Base-by-base conservation (phyloP, 1,284 basidiomycete species). In the Schizophyllum amplum region DNA sequence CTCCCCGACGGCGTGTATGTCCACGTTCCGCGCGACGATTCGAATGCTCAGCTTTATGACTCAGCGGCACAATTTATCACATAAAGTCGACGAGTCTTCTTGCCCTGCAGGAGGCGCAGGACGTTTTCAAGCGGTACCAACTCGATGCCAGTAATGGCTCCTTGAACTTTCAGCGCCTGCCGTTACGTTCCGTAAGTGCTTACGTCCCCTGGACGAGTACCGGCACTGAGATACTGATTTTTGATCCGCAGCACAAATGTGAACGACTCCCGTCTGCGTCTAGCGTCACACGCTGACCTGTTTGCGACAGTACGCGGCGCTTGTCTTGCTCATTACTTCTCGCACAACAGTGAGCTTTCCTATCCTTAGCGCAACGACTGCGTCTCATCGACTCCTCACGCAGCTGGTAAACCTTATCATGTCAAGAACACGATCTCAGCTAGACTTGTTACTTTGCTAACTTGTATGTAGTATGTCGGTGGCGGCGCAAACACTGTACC, bases 291-390 rank as follows among this genome's bases (percentile, higher is more conserved):
- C 47, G 47, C 22, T 49, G 17, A 23, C 47, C 52, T 22, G 27
- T 21, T 22, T 58, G 56, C 52, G 48, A 15, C 52, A 90, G 87
- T 81, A 63, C 80, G 86, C 53, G 87, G 88, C 5, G 70, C 75
- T 2, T 69, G 90, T 17, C 71, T 90, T 51, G 85, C 87, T 5
- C 86, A 88, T 64, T 91, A 91, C 66, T 91, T 90, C 64, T 90
- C 88, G 11, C 88, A 91, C 61, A 91, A 91, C 60, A 81, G 87
- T 89, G 64, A 67, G 83, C 23, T 6, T 42, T 17, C 24, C 51
- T n/a, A n/a, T n/a, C n/a, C n/a, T n/a, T n/a, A n/a, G n/a, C n/a
- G n/a, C n/a, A n/a, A n/a, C n/a, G n/a, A n/a, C n/a, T n/a, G n/a
- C n/a, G n/a, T n/a, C n/a, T 6, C 47, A n/a, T 47, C 61, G 24